These are phyloP conservation scores for Penicillium turbatum DNA, from an alignment of 495 filamentous ascomycete genomes.

Conservation along the genomic window DNA sequence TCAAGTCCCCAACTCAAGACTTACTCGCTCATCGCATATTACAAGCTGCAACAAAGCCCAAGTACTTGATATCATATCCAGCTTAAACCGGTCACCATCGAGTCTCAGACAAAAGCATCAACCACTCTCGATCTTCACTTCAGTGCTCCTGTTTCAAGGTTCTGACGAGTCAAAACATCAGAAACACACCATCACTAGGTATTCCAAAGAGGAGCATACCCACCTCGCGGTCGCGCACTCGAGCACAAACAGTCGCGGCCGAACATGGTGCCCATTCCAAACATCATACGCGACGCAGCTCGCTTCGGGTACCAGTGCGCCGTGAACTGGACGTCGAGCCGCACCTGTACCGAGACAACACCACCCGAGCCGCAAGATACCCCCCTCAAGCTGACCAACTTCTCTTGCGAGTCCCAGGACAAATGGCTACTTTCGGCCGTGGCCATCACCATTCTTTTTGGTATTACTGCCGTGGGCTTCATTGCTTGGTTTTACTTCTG, in stretches of 20 bases:
- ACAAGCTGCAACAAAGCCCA: background rate
- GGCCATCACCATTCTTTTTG: background rate
- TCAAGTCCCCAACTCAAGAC: background rate
- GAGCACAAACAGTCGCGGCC: background rate
- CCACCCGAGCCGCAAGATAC: background rate
- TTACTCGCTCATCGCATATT: background rate
- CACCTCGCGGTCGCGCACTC: too few species aligned
- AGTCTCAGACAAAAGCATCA: background rate
- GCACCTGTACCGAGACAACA: too few species aligned
- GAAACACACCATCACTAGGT: too few species aligned
- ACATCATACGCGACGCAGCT: background rate
- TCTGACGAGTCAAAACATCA: background rate
- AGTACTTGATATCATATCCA: background rate
- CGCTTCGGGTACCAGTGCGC: background rate
- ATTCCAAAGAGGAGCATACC: too few species aligned
- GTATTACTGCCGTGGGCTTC: background rate
- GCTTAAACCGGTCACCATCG: background rate
- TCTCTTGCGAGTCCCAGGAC: background rate
- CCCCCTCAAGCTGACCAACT: background rate
- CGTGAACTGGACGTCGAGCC: background rate
- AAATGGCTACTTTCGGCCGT: background rate
- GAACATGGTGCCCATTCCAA: background rate
- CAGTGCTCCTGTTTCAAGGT: too few species aligned
- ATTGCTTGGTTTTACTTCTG: background rate
- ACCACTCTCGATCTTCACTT: too few species aligned